Conservation (phyloP, 2,329 filamentous ascomycete genomes). For the Aspergillus pseudonomiae region DNA sequence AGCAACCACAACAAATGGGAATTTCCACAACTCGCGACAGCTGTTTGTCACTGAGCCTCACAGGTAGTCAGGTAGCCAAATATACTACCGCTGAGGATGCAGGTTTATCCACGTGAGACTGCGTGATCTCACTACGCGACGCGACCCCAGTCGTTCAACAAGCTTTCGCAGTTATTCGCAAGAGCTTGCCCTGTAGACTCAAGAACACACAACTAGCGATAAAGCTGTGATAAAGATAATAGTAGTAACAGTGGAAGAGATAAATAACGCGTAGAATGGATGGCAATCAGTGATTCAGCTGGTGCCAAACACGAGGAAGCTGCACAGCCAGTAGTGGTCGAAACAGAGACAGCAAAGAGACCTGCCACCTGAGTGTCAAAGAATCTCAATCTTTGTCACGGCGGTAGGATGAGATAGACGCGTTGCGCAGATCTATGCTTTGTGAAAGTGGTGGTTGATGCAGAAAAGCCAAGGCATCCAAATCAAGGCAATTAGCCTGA, state of each 20-base stretch:
- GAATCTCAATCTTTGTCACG: neutral
- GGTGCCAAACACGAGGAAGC: neutral
- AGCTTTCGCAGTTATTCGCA: neutral
- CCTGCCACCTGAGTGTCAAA: neutral
- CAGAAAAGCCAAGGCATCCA: neutral
- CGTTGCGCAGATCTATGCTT: neutral
- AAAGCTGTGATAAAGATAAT: neutral
- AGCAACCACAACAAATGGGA: conserved; percentile 17
- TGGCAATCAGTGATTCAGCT: neutral
- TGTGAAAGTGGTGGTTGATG: neutral
- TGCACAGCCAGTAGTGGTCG: neutral
- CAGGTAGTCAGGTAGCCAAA: neutral
- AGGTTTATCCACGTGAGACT: neutral
- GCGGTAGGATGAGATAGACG: neutral
- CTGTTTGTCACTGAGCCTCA: neutral
- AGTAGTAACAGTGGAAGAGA: neutral
- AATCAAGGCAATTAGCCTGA: neutral
- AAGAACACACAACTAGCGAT: neutral
- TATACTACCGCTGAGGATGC: neutral
- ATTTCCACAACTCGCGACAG: conserved; percentile 2
- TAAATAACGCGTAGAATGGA: neutral
- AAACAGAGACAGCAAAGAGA: neutral
- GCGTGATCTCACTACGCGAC: neutral
- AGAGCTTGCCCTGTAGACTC: neutral
- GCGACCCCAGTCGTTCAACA: neutral